Evolutionary conservation across 2,329 filamentous ascomycete species (phyloP), one percentile per base, ranked within the genome.

Genomic region (Colletotrichum limetticola): DNA sequence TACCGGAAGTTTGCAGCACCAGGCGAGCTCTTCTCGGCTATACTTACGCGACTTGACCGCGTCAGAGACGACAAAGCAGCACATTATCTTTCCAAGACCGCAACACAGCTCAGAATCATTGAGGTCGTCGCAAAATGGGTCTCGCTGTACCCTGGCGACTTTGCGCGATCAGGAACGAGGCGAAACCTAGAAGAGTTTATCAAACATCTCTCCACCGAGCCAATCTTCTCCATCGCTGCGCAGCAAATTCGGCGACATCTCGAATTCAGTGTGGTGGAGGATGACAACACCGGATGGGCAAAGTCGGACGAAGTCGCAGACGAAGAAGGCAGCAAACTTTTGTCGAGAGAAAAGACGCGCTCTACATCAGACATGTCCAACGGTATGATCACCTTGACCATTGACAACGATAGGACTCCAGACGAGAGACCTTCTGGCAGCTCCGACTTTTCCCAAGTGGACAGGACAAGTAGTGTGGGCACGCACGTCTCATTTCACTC

Each of bases 251-350:
- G 91, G 24, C 88, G 89, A n/a, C 92, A 94, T 77, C 85, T 98
- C 19, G 93, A 95, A 58, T 87, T 88, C 62, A 87, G 86, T 71
- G 92, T 95, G 1, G 86, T 90, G 6, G 94, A 97, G 78, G 95
- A 98, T 79, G 97, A 98, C 78, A 96, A 99, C 80, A 93, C 93
- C 0, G 92, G 93, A 14, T 99, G 97, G 97, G 95, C 94, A n/a
- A 94, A 92, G 78, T 90, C 91, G 59, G 96, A 98, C 78, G 90
- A 91, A 11, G 76, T 76, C 3, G 79, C 79, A 4, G 82, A 85
- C 64, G 78, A 80, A 26, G 74, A 78, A 19, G 82, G 80, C 24
- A 82, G 79, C 66, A 78, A 83, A 52, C 77, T 82, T 5, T 71
- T 83, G 3, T 81, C 79, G 19, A 83, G 80, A 55, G 75, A 74